Base-by-base conservation (phyloP, 345 rosid species). In the Adansonia digitata region DNA sequence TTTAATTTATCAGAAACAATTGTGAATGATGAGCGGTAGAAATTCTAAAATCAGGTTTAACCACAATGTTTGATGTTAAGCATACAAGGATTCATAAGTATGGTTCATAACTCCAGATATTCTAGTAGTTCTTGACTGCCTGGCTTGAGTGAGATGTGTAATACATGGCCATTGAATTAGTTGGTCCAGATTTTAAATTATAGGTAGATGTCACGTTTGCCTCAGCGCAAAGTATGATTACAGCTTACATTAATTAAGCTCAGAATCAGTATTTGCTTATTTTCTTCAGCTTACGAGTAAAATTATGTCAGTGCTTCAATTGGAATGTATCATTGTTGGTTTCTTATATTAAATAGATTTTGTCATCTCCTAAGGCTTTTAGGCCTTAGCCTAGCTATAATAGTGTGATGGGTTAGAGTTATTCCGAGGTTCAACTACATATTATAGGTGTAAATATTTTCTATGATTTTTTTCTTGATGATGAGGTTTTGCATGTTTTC, bases 311-410 rank as follows among this genome's bases (percentile, higher is more conserved):
- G 12, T 69, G 10, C 35, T 48, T 67, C 55, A 67, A 7, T 67
- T 67, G 53, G 71, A 45, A 45, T 43, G 39, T 9, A 18, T 22
- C 31, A 2, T 1, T 22, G 10, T 24, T 31, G 34, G 34, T 31
- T 31, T 31, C 34, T 1, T 31, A 31, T 31, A 31, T 31, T 31
- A 31, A 31, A 31, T 68, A 68, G 35, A 27, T 68, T 68, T 31
- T 68, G 8, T 17, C 39, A 24, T 17, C 39, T 68, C 39, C 46
- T 46, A 68, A 46, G 56, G 26, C 26, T 48, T 26, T 18, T 67
- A 39, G 71, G 71, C 20, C 52, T 67, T 67, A 67, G 22, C 24
- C 26, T 69, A 48, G 57, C 57, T 46, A 15, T 69, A 48, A 69
- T 45, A 29, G 57, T 48, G 20, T 69, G 57, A 15, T 15, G 39